phyloP scores from a whole-genome alignment of 495 filamentous ascomycete genomes.

The Rusavskia elegans region DNA sequence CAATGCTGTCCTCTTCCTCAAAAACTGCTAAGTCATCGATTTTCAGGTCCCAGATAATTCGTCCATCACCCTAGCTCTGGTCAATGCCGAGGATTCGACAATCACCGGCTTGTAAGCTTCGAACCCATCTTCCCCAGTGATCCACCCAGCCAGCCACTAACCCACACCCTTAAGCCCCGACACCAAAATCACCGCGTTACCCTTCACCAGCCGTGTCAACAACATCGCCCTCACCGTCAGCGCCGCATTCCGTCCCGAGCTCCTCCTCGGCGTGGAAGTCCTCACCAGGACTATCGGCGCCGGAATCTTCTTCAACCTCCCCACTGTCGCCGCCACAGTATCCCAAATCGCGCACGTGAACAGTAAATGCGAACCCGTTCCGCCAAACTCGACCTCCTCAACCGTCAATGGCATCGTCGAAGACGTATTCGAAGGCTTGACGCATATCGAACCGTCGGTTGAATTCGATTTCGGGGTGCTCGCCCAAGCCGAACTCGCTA shows the following conservation, averaged over 20 bases:
- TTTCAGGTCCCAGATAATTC: conserved; percentile 16
- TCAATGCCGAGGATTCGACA: conserved; percentile 8
- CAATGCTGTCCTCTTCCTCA: not conserved
- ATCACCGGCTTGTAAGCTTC: conserved; percentile 16
- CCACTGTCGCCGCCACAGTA: conserved; percentile 11
- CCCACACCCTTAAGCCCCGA: conserved; percentile 7
- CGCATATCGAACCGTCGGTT: conserved; percentile 8
- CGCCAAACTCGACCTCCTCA: not conserved
- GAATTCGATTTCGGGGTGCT: conserved; percentile 11
- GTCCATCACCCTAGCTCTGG: conserved; percentile 12
- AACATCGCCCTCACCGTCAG: conserved; percentile 10
- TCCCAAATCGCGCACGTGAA: conserved; percentile 6
- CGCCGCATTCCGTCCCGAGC: conserved; percentile 12
- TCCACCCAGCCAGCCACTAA: not conserved
- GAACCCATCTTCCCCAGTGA: not conserved
- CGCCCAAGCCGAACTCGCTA: conserved; percentile 7
- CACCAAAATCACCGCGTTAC: conserved; percentile 12
- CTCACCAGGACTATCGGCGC: conserved; percentile 10
- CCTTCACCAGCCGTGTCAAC: conserved; percentile 12
- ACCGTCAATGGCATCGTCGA: conserved; percentile 3
- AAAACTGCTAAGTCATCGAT: not conserved
- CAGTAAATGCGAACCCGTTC: conserved; percentile 10
- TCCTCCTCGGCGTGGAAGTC: conserved; percentile 16
- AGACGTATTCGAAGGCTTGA: conserved; percentile 1
- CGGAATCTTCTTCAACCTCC: conserved; percentile 14